phyloP scores from a whole-genome alignment of 2,329 filamentous ascomycete species.

The Microcyclospora tardicrescens region DNA sequence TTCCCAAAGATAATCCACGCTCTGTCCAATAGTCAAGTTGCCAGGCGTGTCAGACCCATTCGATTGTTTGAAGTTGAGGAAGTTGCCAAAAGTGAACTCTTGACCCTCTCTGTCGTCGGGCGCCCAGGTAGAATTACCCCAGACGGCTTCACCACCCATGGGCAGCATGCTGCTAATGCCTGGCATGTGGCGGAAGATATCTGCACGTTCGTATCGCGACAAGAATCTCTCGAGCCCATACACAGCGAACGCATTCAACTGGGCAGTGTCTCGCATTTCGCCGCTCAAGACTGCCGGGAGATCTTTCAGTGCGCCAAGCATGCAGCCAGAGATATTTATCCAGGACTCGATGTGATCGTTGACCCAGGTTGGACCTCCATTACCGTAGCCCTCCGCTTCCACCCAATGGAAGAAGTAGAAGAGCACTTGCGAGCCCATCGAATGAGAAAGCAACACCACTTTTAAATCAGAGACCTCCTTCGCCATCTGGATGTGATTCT shows the following conservation, averaged over 20 bases:
- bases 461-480: constrained; percentile 63
- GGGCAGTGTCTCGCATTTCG: constrained; percentile 96
- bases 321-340: constrained; percentile 97
- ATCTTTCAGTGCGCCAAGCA: constrained; percentile 89
- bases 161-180: constrained; percentile 94
- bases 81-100: constrained; percentile 59
- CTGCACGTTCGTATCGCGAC: constrained; percentile 75
- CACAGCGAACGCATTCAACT: constrained; percentile 90
- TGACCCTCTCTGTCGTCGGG: constrained; percentile 74
- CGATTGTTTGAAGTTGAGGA: constrained; percentile 68
- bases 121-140: constrained; percentile 78
- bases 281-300: constrained; percentile 82
- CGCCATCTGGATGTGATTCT: constrained; percentile 78
- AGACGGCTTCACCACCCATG: constrained; percentile 85
- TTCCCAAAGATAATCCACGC: constrained; percentile 63
- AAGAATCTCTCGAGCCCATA: constrained; percentile 95
- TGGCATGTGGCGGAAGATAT: constrained; percentile 94
- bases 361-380: constrained; percentile 78
- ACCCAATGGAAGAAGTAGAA: constrained; percentile 80
- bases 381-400: constrained; percentile 61
- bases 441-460: constrained; percentile 78
- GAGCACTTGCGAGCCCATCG: constrained; percentile 92
- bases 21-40: constrained; percentile 72
- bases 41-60: constrained; percentile 42
- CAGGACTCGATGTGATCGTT: constrained; percentile 81